Percentiles rank a stretch among this genome's conserved stretches.
These are phyloP conservation scores for Mycena citricolor DNA, from an alignment of 1,284 basidiomycete genomes.

Conservation along the genomic window DNA sequence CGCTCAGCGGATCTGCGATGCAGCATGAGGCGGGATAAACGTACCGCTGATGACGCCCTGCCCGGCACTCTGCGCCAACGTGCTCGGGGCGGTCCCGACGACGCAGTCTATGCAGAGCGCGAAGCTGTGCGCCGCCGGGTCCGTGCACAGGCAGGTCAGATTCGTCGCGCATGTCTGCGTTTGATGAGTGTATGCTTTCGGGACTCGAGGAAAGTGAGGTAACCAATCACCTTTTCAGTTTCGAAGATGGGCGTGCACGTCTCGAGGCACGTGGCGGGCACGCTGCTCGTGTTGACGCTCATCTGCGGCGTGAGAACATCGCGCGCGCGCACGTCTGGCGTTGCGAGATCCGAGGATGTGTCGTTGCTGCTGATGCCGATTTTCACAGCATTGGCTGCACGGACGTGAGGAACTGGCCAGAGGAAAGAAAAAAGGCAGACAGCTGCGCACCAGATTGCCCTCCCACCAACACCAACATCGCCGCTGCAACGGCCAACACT, in stretches of 20 bases:
- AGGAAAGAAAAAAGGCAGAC: too few relatives aligned
- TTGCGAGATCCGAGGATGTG: too few relatives aligned
- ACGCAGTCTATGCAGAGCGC: constrained; percentile 15
- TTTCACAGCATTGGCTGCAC: too few relatives aligned
- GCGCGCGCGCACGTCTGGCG: too few relatives aligned
- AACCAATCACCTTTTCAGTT: constrained; percentile 6
- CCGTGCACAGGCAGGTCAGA: constrained; percentile 14
- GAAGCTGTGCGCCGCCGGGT: constrained; percentile 4
- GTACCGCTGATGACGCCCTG: constrained; percentile 9
- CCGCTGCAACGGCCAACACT: too few relatives aligned
- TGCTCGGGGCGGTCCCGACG: background rate
- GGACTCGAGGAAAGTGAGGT: background rate
- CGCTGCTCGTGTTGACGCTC: constrained; percentile 9
- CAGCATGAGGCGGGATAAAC: too few relatives aligned
- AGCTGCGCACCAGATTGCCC: too few relatives aligned
- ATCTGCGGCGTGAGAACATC: background rate
- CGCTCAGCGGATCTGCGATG: too few relatives aligned
- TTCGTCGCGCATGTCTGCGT: constrained; percentile 10
- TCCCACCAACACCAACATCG: too few relatives aligned
- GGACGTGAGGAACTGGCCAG: too few relatives aligned
- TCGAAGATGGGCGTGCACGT: constrained; percentile 8
- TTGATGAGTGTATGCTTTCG: background rate
- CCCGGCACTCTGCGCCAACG: constrained; percentile 1
- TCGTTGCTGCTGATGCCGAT: too few relatives aligned
- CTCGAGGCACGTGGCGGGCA: constrained; percentile 1